Evolutionary conservation across 2,329 filamentous ascomycete genomes (phyloP), one percentile per base, ranked within the genome.

Genomic region (Aspergillus felis): DNA sequence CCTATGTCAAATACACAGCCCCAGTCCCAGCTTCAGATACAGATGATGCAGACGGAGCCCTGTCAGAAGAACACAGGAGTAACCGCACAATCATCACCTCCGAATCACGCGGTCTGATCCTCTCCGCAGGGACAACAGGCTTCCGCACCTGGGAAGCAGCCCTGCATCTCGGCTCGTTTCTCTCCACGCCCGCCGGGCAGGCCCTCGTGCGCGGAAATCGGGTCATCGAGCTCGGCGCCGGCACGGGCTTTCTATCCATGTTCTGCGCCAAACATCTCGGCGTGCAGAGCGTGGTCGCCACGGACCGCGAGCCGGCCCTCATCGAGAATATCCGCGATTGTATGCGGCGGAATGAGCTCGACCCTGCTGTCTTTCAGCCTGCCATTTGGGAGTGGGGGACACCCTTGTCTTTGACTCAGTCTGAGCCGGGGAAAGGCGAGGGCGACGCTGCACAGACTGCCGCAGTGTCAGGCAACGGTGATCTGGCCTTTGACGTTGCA

Each of bases 101-200:
- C 81, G 84, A 61, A 73, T 87, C 55, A 71, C 86, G 60, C 79
- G 87, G 72, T 71, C 78, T 71, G 72, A 83, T 66, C 74, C 82
- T 68, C 66, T 85, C 83, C 4, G 82, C 82, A 5, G 82, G 83
- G 9, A 87, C 83, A 1, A 89, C 87, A 0, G 87, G 87, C 0
- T 83, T 86, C 51, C 81, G 87, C 41, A 90, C 87, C 2, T 89
- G 87, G 87, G 87, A 89, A 72, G 87, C 84, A 4, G 84, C 86
- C 6, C 74, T 89, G 3, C 83, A 87, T 63, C 79, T 89, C 1
- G 86, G 80, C 9, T 79, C 82, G 2, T 89, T 84, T 66, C 77
- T 89, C 2, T 71, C 80, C 14, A 78, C 70, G 4, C 65, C 73
- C 4, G 50, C 66, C 10, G 83, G 82, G n/a, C 73, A 71, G 46